A percentile compares a stretch with the other conserved stretches of the same genome.
These are phyloP conservation scores for Adenanthera pavonina DNA, from an alignment of 306 rosid species.

Conservation along the genomic window DNA sequence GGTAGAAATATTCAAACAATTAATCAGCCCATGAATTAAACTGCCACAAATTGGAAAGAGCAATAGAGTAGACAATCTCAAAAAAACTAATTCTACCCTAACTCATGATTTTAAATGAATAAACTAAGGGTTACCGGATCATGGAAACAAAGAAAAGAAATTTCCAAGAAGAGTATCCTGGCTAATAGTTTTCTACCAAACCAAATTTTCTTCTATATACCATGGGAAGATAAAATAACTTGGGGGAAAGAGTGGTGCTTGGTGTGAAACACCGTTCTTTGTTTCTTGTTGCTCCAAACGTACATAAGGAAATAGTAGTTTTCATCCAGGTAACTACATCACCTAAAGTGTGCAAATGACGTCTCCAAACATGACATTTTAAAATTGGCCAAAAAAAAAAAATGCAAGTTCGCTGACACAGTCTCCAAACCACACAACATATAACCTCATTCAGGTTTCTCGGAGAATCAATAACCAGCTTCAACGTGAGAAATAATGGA, in stretches of 20 bases:
- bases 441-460: background rate
- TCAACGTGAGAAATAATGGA: background rate
- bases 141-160: constrained; percentile 1
- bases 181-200: background rate
- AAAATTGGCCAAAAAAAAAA: background rate
- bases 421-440: background rate
- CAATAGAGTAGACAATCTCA: background rate
- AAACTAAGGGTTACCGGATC: background rate
- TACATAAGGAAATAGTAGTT: constrained; percentile 17
- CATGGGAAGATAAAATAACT: constrained; percentile 2
- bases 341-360: background rate
- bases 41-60: background rate
- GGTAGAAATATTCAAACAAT: constrained; percentile 10
- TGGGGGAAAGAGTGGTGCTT: background rate
- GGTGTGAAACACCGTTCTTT: background rate
- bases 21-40: constrained; percentile 10
- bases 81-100: background rate
- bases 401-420: background rate
- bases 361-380: background rate
- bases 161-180: background rate
- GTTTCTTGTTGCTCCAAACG: background rate
- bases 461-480: background rate
- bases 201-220: background rate
- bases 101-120: no score
- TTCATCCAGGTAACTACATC: background rate